Conservation (phyloP, 2,329 filamentous ascomycete species). For the Xylaria sp. region DNA sequence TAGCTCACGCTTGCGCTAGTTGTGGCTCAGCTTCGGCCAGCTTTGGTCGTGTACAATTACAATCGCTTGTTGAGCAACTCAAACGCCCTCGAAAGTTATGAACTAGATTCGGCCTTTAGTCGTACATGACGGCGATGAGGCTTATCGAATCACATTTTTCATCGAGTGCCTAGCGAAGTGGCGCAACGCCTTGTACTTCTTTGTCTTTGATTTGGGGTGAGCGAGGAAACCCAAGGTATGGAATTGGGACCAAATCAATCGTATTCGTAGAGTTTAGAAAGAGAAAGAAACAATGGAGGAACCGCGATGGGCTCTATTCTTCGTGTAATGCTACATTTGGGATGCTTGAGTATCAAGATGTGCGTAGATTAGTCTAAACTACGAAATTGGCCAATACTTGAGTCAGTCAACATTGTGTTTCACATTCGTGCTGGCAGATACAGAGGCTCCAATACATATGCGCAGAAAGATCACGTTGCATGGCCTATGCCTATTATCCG, state of each 20-base stretch:
- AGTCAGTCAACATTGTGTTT: too few relatives aligned
- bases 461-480: too few relatives aligned
- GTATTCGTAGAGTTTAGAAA: conserved; percentile 24
- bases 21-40: neutral
- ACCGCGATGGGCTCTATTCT: neutral
- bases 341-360: neutral
- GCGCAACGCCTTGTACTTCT: conserved; percentile 18
- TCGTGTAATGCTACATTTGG: neutral
- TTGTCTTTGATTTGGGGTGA: too few relatives aligned
- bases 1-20: neutral
- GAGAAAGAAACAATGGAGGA: conserved; percentile 7
- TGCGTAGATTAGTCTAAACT: neutral
- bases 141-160: neutral
- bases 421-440: too few relatives aligned
- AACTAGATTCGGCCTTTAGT: neutral
- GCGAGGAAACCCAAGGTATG: neutral
- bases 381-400: too few relatives aligned
- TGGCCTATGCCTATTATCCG: too few relatives aligned
- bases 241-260: conserved; percentile 25
- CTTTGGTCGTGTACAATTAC: neutral
- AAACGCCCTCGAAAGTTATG: neutral
- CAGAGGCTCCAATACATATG: too few relatives aligned
- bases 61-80: neutral
- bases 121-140: neutral
- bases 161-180: neutral